Evolutionary conservation across 148 eudicot species (phyloP).

Genomic region (Vaccinium myrtillus): DNA sequence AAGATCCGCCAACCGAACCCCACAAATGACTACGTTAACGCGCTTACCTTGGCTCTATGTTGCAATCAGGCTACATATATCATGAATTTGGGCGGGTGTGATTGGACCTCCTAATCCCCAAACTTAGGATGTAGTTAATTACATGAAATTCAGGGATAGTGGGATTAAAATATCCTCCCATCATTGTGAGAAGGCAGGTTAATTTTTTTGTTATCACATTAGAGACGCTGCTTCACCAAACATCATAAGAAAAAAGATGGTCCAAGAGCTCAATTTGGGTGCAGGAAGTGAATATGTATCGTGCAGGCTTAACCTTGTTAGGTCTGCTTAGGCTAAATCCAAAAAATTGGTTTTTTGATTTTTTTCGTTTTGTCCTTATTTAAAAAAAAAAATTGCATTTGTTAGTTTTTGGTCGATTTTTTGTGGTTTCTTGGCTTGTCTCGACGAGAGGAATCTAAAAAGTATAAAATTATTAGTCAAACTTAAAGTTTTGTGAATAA

Average conservation of each 20-base stretch:
- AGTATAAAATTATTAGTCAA: too few relatives aligned
- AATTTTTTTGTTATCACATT: neutral
- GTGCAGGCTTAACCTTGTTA: neutral
- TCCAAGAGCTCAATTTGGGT: neutral
- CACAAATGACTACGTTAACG: neutral
- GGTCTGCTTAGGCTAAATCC: too few relatives aligned
- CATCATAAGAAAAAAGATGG: neutral
- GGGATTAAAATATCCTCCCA: neutral
- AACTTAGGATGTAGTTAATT: neutral
- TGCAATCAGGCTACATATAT: neutral
- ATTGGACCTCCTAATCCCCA: neutral
- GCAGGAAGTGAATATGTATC: neutral
- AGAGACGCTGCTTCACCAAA: neutral
- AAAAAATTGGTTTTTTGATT: too few relatives aligned
- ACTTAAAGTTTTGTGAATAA: too few relatives aligned
- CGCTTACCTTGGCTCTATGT: neutral
- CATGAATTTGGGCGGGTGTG: neutral
- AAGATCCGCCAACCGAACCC: too few relatives aligned
- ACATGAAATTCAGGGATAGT: neutral
- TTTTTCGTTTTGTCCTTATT: too few relatives aligned
- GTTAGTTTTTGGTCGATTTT: too few relatives aligned
- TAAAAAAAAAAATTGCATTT: too few relatives aligned
- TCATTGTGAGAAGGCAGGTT: neutral
- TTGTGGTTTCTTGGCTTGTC: too few relatives aligned
- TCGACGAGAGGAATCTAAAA: too few relatives aligned